Percentiles rank a stretch among this genome's conserved stretches.
Evolutionary conservation across 1,284 basidiomycete species (phyloP).

Genomic region (Inonotus obliquus): DNA sequence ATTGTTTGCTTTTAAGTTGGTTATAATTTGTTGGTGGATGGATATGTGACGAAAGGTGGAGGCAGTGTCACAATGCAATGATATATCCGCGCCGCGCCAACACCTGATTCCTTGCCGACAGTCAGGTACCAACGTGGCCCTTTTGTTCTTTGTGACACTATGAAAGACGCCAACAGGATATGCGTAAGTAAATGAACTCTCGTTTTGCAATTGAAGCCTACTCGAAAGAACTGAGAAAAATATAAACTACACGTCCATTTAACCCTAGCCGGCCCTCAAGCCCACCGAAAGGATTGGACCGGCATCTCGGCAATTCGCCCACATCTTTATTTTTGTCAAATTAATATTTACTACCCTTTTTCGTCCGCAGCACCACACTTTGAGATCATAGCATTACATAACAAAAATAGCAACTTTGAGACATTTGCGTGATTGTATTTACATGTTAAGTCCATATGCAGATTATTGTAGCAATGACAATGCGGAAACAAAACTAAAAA

Average conservation of each 20-base stretch:
- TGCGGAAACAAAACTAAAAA: background rate
- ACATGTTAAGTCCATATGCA: too few relatives aligned
- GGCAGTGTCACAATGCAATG: background rate
- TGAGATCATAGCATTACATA: background rate
- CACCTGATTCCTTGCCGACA: background rate
- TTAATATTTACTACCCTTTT: background rate
- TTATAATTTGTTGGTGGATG: background rate
- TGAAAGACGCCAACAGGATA: too few relatives aligned
- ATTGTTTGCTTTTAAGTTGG: background rate
- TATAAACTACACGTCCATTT: too few relatives aligned
- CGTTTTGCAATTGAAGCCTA: too few relatives aligned
- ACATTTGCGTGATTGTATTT: too few relatives aligned
- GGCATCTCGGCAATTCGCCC: background rate
- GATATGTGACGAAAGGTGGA: slow-evolving; percentile 5
- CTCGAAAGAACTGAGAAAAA: too few relatives aligned
- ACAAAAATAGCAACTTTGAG: too few relatives aligned
- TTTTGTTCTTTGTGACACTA: background rate
- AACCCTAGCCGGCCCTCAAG: slow-evolving; percentile 1
- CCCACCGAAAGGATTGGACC: background rate
- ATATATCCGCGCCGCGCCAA: background rate
- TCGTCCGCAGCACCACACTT: background rate
- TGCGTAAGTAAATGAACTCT: too few relatives aligned
- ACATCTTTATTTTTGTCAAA: background rate
- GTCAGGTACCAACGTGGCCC: background rate
- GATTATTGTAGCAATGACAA: too few relatives aligned